A percentile compares a stretch with the other conserved stretches of the same genome.
Conservation (phyloP, 108 stramenopile species). For the Pseudonitzschia multiseries region DNA sequence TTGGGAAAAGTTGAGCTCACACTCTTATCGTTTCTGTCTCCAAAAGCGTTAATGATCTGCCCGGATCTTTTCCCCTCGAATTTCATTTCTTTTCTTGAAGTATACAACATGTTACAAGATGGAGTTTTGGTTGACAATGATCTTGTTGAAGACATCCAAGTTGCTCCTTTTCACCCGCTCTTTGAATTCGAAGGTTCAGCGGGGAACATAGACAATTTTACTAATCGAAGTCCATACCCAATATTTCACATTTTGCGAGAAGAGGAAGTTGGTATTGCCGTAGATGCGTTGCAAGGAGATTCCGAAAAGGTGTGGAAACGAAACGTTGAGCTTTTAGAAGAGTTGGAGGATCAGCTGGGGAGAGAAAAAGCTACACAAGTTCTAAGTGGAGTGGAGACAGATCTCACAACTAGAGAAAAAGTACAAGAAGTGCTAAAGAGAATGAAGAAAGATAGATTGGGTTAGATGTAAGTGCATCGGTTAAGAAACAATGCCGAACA, state of each 20-base stretch:
- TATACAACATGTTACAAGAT: slow-evolving; percentile 53
- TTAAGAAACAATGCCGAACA: too few relatives aligned
- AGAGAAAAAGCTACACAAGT: background rate
- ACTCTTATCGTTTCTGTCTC: background rate
- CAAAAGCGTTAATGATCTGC: slow-evolving; percentile 54
- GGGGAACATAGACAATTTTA: slow-evolving; percentile 64
- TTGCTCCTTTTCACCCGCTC: slow-evolving; percentile 81
- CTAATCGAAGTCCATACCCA: slow-evolving; percentile 78
- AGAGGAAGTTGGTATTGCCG: slow-evolving; percentile 68
- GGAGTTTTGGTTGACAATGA: slow-evolving; percentile 49
- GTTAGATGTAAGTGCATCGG: background rate
- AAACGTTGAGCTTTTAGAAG: slow-evolving; percentile 61
- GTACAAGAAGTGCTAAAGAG: background rate
- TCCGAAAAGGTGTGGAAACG: slow-evolving; percentile 71
- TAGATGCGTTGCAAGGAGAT: slow-evolving; percentile 70
- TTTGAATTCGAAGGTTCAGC: slow-evolving; percentile 56
- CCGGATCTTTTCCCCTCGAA: slow-evolving; percentile 67
- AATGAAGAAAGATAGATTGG: background rate
- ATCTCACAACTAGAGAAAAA: background rate
- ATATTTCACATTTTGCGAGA: slow-evolving; percentile 84
- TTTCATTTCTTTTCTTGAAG: slow-evolving; percentile 54
- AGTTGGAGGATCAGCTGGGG: slow-evolving; percentile 32
- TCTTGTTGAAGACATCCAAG: slow-evolving; percentile 56
- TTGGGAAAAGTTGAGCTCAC: too few relatives aligned
- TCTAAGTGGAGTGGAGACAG: background rate